A percentile compares a stretch with the other conserved stretches of the same genome.
These are phyloP conservation scores for Starmerella bombicola DNA, from an alignment of 805 yeast genomes.

Conservation along the genomic window DNA sequence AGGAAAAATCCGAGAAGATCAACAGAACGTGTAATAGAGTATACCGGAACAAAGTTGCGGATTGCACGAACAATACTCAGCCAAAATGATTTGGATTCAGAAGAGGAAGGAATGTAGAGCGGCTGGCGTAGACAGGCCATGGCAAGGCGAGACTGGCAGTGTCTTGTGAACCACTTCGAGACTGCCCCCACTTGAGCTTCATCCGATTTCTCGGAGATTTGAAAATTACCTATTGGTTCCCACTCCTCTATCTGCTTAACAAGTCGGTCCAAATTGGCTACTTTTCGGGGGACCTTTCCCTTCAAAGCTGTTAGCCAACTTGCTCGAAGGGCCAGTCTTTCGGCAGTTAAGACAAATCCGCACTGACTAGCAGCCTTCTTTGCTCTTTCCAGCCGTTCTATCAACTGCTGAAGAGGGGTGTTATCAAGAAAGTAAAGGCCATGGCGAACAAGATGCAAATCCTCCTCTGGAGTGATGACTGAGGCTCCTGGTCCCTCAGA, in stretches of 20 bases:
- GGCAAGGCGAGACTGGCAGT: slow-evolving; percentile 13
- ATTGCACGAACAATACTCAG: slow-evolving; percentile 16
- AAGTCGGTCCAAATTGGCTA: slow-evolving; percentile 13
- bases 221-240: neutral
- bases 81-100: slow-evolving; percentile 22
- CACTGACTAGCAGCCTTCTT: slow-evolving; percentile 38
- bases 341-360: slow-evolving; percentile 50
- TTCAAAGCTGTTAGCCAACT: slow-evolving; percentile 23
- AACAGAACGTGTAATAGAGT: slow-evolving; percentile 20
- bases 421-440: slow-evolving; percentile 35
- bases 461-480: slow-evolving; percentile 10
- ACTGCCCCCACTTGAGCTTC: neutral
- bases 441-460: slow-evolving; percentile 37
- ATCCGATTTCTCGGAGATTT: neutral
- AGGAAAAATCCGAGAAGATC: slow-evolving; percentile 27
- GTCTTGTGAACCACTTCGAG: slow-evolving; percentile 8
- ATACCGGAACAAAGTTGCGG: slow-evolving; percentile 12
- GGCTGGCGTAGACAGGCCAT: slow-evolving; percentile 9
- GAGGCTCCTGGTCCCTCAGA: neutral
- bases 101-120: neutral
- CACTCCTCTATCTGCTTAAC: slow-evolving; percentile 6
- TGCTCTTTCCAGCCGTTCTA: slow-evolving; percentile 22
- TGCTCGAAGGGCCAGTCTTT: slow-evolving; percentile 25
- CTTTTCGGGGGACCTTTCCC: slow-evolving; percentile 15
- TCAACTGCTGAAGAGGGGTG: slow-evolving; percentile 17